Percentiles rank a stretch among this genome's conserved stretches.
Conservation (phyloP, 2,329 filamentous ascomycete species). For the Didymellaceae sp. region DNA sequence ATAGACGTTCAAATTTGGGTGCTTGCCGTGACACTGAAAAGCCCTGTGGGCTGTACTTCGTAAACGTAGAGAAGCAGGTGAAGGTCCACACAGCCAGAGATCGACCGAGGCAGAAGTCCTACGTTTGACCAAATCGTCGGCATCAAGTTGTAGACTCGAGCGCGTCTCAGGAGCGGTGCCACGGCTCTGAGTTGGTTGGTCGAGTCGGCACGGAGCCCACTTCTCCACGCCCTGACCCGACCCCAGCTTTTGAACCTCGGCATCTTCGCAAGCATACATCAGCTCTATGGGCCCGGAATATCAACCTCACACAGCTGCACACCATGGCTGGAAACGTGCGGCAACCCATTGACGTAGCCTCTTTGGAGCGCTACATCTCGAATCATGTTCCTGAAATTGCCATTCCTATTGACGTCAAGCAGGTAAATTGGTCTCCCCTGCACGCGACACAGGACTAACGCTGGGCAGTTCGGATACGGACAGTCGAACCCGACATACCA, state of each 20-base stretch:
- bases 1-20: no score
- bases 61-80: no score
- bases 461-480: slow-evolving; percentile 84
- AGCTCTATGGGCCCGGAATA: slow-evolving; percentile 20
- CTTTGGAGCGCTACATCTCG: slow-evolving; percentile 79
- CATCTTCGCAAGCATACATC: slow-evolving; percentile 11
- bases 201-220: slow-evolving; percentile 9
- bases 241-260: slow-evolving; percentile 14
- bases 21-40: no score
- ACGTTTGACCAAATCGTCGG: no score
- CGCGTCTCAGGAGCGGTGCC: no score
- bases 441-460: slow-evolving; percentile 8
- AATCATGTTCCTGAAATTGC: slow-evolving; percentile 82
- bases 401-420: slow-evolving; percentile 84
- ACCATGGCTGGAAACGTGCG: slow-evolving; percentile 84
- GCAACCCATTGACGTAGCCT: slow-evolving; percentile 84
- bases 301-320: slow-evolving; percentile 20
- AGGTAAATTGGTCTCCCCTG: slow-evolving; percentile 63
- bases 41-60: no score
- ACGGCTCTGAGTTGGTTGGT: background rate
- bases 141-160: no score
- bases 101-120: no score
- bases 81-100: no score
- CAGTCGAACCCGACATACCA: slow-evolving; percentile 98
- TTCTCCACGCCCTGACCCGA: slow-evolving; percentile 4